Conservation (phyloP, 805 yeast species). For the Diddensiella caesifluorescens region DNA sequence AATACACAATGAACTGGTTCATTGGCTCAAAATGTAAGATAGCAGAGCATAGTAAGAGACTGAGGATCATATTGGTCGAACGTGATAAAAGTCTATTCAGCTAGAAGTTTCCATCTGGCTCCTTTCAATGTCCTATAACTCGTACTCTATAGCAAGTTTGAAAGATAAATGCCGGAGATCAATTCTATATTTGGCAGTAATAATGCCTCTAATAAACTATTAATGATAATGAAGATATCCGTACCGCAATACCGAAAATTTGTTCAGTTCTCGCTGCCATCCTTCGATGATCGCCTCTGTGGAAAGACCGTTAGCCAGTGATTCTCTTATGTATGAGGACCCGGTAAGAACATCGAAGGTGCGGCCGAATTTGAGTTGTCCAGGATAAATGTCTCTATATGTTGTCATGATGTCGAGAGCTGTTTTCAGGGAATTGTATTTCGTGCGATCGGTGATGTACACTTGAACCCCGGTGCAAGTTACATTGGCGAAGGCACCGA, state of each 20-base stretch:
- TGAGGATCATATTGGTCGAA: too few relatives aligned
- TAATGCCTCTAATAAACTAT: too few relatives aligned
- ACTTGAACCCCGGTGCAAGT: conserved; percentile 10
- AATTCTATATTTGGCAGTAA: too few relatives aligned
- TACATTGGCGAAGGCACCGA: conserved; percentile 8
- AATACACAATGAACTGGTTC: too few relatives aligned
- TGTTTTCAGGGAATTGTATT: conserved; percentile 4
- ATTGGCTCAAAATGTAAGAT: too few relatives aligned
- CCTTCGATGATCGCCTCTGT: conserved; percentile 4
- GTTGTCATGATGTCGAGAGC: conserved; percentile 9
- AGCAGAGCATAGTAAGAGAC: too few relatives aligned
- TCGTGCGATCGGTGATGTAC: conserved; percentile 7
- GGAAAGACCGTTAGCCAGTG: conserved; percentile 3
- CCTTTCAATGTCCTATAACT: too few relatives aligned
- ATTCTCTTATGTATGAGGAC: conserved; percentile 1
- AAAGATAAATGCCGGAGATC: too few relatives aligned
- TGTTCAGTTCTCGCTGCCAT: conserved; percentile 8
- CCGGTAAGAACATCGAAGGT: conserved; percentile 8
- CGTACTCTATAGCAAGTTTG: too few relatives aligned
- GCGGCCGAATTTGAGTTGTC: conserved; percentile 2
- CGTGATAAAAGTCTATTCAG: too few relatives aligned
- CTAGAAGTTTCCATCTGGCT: too few relatives aligned
- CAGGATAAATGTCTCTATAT: conserved; percentile 7
- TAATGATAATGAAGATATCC: conserved; percentile 8
- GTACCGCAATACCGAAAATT: conserved; percentile 2